Conservation (phyloP, 305 asterid species). For the Petunia hybrid region DNA sequence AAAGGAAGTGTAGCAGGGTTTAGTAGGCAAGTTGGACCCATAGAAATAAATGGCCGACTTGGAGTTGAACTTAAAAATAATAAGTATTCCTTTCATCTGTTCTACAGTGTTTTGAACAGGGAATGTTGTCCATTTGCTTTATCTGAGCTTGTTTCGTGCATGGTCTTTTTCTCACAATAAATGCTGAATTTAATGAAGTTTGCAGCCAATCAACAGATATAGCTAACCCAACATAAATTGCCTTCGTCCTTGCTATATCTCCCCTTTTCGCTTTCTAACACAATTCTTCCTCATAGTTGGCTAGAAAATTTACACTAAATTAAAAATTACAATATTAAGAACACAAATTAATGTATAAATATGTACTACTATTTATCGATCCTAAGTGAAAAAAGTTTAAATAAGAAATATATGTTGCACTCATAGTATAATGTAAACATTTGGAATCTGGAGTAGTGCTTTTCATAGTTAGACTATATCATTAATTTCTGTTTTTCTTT, state of each 20-base stretch:
- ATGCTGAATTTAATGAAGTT: background rate
- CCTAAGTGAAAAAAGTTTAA: too few species aligned
- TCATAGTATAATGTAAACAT: too few species aligned
- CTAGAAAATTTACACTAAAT: too few species aligned
- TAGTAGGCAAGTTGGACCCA: slow-evolving; percentile 61
- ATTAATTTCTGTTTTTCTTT: too few species aligned
- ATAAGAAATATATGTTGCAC: too few species aligned
- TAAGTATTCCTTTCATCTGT: background rate
- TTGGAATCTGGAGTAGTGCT: too few species aligned
- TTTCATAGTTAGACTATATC: too few species aligned
- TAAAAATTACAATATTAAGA: too few species aligned
- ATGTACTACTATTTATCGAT: too few species aligned
- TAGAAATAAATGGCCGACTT: slow-evolving; percentile 53
- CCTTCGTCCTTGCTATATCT: background rate
- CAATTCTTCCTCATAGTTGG: background rate
- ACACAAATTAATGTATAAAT: too few species aligned
- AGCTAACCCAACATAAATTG: background rate
- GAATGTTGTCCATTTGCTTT: slow-evolving; percentile 15
- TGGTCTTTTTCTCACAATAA: background rate
- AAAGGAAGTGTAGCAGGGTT: slow-evolving; percentile 49
- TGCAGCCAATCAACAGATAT: background rate
- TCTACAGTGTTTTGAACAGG: slow-evolving; percentile 10
- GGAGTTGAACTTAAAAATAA: background rate
- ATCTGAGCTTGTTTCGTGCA: background rate
- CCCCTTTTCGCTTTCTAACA: background rate